Evolutionary conservation across 345 rosid genomes (phyloP).

Genomic region (Dovyalis caffra): DNA sequence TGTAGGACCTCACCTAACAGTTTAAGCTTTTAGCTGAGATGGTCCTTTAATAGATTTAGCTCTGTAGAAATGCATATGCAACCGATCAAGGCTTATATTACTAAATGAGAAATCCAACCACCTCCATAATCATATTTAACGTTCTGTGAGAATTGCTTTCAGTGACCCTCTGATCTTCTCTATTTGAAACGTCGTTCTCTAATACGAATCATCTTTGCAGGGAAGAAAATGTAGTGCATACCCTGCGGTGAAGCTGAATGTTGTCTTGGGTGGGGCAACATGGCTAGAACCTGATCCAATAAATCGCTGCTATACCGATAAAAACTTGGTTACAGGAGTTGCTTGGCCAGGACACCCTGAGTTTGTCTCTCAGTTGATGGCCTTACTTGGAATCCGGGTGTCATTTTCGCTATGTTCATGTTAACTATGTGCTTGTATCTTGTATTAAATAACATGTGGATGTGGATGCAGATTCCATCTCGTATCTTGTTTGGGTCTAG

Average conservation of each 20-base stretch:
- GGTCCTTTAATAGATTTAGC: too few species aligned
- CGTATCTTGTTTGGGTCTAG: too few species aligned
- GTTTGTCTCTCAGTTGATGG: slow-evolving; percentile 76
- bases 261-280: slow-evolving; percentile 66
- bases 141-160: not conserved
- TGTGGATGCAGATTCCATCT: too few species aligned
- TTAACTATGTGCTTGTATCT: not conserved
- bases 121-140: not conserved
- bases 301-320: slow-evolving; percentile 75
- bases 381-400: slow-evolving; percentile 60
- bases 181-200: not conserved
- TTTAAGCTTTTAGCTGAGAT: too few species aligned
- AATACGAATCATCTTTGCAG: slow-evolving; percentile 27
- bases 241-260: slow-evolving; percentile 86
- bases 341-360: slow-evolving; percentile 95
- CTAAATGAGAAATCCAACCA: not conserved
- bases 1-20: too few species aligned
- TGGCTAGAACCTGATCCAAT: slow-evolving; percentile 92
- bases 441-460: too few species aligned
- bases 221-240: slow-evolving; percentile 86
- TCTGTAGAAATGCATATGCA: not conserved
- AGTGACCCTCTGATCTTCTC: not conserved
- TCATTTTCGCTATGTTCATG: slow-evolving; percentile 34
- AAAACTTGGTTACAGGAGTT: slow-evolving; percentile 83
- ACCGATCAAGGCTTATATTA: not conserved